These are phyloP conservation scores for Suhomyces yuchorum DNA, from an alignment of 1,139 yeast species.

Conservation along the genomic window DNA sequence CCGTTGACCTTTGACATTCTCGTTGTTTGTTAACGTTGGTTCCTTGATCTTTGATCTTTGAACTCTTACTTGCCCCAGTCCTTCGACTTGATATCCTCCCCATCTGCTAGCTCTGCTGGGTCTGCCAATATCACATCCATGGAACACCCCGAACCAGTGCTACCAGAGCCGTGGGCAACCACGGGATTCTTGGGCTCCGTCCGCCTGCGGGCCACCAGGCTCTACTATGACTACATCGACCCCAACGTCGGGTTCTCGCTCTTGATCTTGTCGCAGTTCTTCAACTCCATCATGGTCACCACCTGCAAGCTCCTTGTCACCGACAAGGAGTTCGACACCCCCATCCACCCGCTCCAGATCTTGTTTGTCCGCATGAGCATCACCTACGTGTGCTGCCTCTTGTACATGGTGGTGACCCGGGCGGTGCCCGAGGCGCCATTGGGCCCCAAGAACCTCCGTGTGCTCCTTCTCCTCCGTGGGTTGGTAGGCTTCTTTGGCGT, in stretches of 20 bases:
- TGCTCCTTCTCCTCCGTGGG: constrained; percentile 64
- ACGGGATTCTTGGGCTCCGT: neutral
- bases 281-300: constrained; percentile 75
- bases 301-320: constrained; percentile 72
- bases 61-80: too few species aligned
- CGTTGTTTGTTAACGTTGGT: too few species aligned
- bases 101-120: too few species aligned
- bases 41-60: too few species aligned
- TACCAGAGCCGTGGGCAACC: constrained; percentile 9
- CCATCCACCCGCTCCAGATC: constrained; percentile 77
- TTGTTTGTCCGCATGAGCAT: constrained; percentile 74
- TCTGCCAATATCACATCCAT: neutral
- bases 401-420: constrained; percentile 53
- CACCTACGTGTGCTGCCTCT: constrained; percentile 60
- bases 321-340: constrained; percentile 54
- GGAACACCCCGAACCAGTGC: constrained; percentile 3
- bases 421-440: constrained; percentile 64
- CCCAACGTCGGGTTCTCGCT: constrained; percentile 44
- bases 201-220: neutral
- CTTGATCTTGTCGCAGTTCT: constrained; percentile 60
- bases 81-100: too few species aligned
- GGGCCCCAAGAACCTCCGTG: constrained; percentile 66
- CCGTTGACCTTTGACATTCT: too few species aligned
- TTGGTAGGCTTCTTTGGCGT: constrained; percentile 77
- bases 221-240: constrained; percentile 15